Evolutionary conservation across 1,284 basidiomycete species (phyloP).

Genomic region (Cryptococcus sp.): DNA sequence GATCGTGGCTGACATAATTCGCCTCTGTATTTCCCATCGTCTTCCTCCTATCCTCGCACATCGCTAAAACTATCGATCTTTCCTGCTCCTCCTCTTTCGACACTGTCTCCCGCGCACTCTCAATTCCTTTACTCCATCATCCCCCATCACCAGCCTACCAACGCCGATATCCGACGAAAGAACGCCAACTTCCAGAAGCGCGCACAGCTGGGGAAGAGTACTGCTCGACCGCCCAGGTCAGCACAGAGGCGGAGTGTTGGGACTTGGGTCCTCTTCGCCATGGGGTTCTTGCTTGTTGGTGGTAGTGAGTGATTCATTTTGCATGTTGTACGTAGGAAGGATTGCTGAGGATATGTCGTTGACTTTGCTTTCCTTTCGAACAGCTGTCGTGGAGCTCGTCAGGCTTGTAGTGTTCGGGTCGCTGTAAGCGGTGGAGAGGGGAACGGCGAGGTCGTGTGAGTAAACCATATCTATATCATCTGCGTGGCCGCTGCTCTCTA

Average conservation of each 20-base stretch:
- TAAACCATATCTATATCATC: too few species aligned
- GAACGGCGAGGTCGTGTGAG: too few species aligned
- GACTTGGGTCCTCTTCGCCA: conserved; percentile 39
- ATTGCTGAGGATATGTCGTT: background rate
- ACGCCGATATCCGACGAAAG: conserved; percentile 45
- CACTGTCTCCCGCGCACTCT: too few species aligned
- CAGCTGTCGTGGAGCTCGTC: conserved; percentile 43
- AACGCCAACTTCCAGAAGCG: conserved; percentile 46
- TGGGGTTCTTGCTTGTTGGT: conserved; percentile 44
- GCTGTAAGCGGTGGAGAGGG: conserved; percentile 8
- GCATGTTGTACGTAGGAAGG: background rate
- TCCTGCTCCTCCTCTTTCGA: too few species aligned
- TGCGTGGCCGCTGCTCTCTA: too few species aligned
- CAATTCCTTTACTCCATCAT: background rate
- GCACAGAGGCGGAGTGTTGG: conserved; percentile 28
- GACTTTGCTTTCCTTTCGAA: conserved; percentile 2
- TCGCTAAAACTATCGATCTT: too few species aligned
- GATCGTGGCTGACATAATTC: too few species aligned
- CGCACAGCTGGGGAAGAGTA: conserved; percentile 42
- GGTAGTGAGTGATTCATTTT: conserved; percentile 35
- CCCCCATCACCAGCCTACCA: conserved; percentile 32
- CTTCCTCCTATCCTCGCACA: too few species aligned
- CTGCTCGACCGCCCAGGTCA: conserved; percentile 35
- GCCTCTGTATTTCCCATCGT: too few species aligned
- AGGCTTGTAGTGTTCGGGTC: conserved; percentile 36